Evolutionary conservation across 179 eudicot genomes (phyloP), one percentile per base, ranked within the genome.

Genomic region (Gypsophila paniculata): DNA sequence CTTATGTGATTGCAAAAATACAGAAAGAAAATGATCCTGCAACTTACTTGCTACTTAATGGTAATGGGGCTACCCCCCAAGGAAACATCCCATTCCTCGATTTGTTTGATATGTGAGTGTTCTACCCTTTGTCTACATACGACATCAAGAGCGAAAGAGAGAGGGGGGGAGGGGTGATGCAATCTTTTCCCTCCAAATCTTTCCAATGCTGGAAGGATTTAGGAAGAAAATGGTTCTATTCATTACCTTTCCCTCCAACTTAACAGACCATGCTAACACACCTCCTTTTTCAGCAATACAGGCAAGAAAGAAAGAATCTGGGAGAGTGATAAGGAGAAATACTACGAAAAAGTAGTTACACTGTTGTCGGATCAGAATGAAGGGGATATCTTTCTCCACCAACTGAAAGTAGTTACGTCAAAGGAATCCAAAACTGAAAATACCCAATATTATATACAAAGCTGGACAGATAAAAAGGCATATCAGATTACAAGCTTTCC

Each of bases 391-490:
- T 69, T 63, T 69, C 69, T 94, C 61, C 78, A 88, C 76, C 78
- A 82, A 61, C 73, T 94, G 74, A 94, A 87, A 78, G 38, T 94
- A 61, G 84, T 94, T 21, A 88, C 94, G 23, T 91, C 99, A 29
- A 94, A 91, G 77, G 99, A 94, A 84, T 90, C 97, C 42, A 94
- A 94, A 84, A 94, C 99, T 13, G 96, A 91, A 81, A 93, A 91
- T 82, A 88, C 98, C 62, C 98, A 93, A 62, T 93, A 89, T 81
- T 91, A 65, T 76, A 66, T 91, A 69, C 88, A 89, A 71, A 88
- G 83, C 76, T 93, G 90, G 96, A 88, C 91, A 29, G 91, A 86
- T 65, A 91, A 78, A 85, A 85, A 82, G 78, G 72, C 89, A 36
- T 78, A 70, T 57, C 93, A 91, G 72, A 83, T 93, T 65, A 93